These are phyloP conservation scores for Trypanosoma congolense DNA, from an alignment of 208 protist species.

Conservation along the genomic window DNA sequence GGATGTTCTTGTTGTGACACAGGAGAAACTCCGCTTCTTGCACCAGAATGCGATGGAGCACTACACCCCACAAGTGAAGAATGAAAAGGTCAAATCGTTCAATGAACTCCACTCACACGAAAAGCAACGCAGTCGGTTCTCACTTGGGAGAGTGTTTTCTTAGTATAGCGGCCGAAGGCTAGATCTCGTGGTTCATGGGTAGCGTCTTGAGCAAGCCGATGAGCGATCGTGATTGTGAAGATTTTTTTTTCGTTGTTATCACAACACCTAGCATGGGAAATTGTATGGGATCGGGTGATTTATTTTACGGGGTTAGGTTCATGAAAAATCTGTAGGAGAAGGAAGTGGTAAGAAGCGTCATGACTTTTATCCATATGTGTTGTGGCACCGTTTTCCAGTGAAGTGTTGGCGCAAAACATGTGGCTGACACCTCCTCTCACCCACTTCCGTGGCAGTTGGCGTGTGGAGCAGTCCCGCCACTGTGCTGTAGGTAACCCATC, in stretches of 20 bases:
- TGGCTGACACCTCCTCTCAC: background rate
- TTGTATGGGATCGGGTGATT: too few species aligned
- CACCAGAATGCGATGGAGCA: slow-evolving; percentile 71
- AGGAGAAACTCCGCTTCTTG: slow-evolving; percentile 66
- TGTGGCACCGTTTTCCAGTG: background rate
- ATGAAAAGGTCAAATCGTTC: slow-evolving; percentile 51
- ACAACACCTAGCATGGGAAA: too few species aligned
- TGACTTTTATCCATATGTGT: too few species aligned
- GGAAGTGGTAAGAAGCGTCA: too few species aligned
- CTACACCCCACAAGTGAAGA: slow-evolving; percentile 55
- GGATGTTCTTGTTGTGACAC: slow-evolving; percentile 33
- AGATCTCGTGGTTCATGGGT: too few species aligned
- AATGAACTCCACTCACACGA: slow-evolving; percentile 28
- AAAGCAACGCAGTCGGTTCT: slow-evolving; percentile 5
- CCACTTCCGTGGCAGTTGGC: background rate
- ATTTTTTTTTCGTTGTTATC: too few species aligned
- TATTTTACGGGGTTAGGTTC: too few species aligned
- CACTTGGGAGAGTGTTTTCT: background rate
- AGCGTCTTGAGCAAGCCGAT: too few species aligned
- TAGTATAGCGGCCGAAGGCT: background rate
- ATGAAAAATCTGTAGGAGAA: too few species aligned
- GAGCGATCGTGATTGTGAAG: too few species aligned
- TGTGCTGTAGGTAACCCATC: too few species aligned
- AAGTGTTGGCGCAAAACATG: background rate
- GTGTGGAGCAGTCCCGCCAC: too few species aligned